Evolutionary conservation across 2,329 filamentous ascomycete genomes (phyloP), one percentile per base, ranked within the genome.

Genomic region (Trichoderma koningiopsis): DNA sequence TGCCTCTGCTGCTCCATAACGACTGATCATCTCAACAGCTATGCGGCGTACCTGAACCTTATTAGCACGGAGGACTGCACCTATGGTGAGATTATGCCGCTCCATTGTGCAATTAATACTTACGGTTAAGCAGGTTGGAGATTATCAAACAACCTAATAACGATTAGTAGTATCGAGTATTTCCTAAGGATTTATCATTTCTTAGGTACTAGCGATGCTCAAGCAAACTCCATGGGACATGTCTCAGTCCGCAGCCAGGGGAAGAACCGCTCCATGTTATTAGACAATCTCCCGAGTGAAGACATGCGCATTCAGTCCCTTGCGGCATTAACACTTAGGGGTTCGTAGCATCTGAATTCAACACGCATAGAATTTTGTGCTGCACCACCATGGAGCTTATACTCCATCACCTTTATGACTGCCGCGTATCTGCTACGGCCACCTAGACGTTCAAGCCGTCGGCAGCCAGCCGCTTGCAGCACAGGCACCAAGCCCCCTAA

Each of bases 221-320:
- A 22, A 24, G 22, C 22, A 49, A 49, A 13, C 8, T 10, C n/a
- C 4, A 49, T 24, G n/a, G n/a, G 47, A 49, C 14, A 13, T 24
- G 35, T 64, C 61, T 64, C 33, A 43, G 6, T 56, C 19, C 11
- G 19, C 14, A 40, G 33, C 22, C 14, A 56, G 43, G 53, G 53
- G 57, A 53, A 29, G 52, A 3, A 3, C 24, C 11, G 33, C n/a
- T 57, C 19, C 27, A 24, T 40, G 14, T 64, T n/a, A 56, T 56
- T 56, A 56, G 61, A 31, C 35, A 64, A 64, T 64, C 40, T 56
- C 61, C 40, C 35, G 29, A 16, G 40, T 27, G 24, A 43, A 43
- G 19, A n/a, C 40, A n/a, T 43, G 16, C 19, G 19, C 40, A 43
- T 43, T 7, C n/a, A 64, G 7, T 29, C 62, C 62, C 33, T 65